Percentiles rank a stretch among this genome's conserved stretches.
phyloP scores from a whole-genome alignment of 345 rosid genomes.

The Moringa oleifera region DNA sequence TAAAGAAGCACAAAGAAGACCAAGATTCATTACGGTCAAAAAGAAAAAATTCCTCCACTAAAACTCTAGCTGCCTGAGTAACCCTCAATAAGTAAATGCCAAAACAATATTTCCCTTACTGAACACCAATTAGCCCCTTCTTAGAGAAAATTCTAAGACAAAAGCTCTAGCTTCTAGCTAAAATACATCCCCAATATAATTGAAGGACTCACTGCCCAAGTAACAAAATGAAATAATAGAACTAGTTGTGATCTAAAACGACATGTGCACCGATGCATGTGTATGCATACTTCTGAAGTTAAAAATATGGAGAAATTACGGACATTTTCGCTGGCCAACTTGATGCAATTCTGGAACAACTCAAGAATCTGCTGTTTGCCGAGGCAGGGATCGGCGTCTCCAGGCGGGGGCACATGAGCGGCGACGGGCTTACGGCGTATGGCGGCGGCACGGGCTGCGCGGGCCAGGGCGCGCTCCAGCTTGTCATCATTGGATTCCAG shows the following conservation, averaged over 20 bases:
- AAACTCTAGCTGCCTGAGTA: too few species aligned
- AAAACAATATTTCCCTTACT: too few species aligned
- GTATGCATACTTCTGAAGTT: neutral
- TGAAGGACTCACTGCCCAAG: neutral
- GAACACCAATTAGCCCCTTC: too few species aligned
- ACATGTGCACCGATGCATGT: neutral
- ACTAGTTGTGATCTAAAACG: neutral
- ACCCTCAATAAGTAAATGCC: too few species aligned
- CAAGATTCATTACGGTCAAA: neutral
- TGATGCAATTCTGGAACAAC: conserved; percentile 84
- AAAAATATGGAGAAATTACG: conserved; percentile 9
- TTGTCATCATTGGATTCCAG: conserved; percentile 76
- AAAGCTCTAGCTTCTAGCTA: neutral
- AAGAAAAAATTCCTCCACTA: neutral
- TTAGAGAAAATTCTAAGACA: too few species aligned
- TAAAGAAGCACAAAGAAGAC: neutral
- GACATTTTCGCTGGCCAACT: conserved; percentile 92
- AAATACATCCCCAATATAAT: neutral
- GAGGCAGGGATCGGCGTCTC: conserved; percentile 37
- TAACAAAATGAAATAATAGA: too few species aligned
- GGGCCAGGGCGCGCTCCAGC: conserved; percentile 82
- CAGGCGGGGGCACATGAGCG: conserved; percentile 22
- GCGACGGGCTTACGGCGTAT: conserved; percentile 63
- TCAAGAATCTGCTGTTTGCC: conserved; percentile 79
- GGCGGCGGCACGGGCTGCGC: conserved; percentile 85